Conservation (phyloP, 2,329 filamentous ascomycete genomes). For the Claviceps spartinae region DNA sequence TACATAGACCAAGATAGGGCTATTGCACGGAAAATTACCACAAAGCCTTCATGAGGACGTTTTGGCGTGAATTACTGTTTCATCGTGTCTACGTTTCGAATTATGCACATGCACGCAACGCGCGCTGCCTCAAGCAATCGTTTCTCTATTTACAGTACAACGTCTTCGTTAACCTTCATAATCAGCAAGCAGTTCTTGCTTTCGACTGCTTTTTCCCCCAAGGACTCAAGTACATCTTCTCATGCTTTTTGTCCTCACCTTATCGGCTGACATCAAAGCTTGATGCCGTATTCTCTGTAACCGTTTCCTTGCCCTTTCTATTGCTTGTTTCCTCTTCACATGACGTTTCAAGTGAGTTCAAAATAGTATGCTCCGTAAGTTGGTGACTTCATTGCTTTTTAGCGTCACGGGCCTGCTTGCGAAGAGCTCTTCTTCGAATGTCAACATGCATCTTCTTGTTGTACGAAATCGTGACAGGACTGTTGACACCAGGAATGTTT, state of each 20-base stretch:
- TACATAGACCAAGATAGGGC: not conserved
- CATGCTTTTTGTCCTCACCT: not conserved
- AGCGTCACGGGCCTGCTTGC: conserved; percentile 69
- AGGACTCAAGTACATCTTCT: not conserved
- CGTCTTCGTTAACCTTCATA: not conserved
- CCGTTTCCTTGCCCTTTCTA: not conserved
- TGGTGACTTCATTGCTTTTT: conserved; percentile 42
- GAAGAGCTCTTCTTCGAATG: conserved; percentile 69
- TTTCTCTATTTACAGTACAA: too few species aligned
- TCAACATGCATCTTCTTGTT: conserved; percentile 63
- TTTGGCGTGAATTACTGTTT: not conserved
- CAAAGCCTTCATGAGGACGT: not conserved
- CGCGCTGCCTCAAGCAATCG: not conserved
- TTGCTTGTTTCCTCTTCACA: not conserved
- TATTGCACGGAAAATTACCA: not conserved
- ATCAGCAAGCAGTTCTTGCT: not conserved
- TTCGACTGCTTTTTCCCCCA: not conserved
- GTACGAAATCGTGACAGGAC: conserved; percentile 30
- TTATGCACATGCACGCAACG: not conserved
- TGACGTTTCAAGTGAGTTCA: not conserved
- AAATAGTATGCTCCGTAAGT: not conserved
- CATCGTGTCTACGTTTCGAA: too few species aligned
- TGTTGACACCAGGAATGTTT: conserved; percentile 38
- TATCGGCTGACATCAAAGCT: not conserved
- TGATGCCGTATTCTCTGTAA: not conserved